Evolutionary conservation across 371 early-diverging fungal genomes (phyloP).

Genomic region (Syncephalastrum racemosum): DNA sequence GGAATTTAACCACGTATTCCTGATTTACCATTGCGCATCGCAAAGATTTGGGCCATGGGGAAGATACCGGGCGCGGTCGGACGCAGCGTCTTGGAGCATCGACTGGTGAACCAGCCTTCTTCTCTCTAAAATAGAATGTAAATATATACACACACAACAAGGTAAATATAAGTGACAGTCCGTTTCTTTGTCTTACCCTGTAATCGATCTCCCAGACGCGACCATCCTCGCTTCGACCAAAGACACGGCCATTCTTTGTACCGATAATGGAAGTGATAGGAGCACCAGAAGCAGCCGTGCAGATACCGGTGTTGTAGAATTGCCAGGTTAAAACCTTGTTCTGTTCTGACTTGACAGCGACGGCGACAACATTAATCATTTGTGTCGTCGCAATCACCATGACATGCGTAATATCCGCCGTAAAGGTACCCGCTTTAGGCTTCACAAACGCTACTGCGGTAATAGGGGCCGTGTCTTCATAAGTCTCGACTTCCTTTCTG

Average conservation of each 20-base stretch:
- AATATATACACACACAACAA: not conserved
- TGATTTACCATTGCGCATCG: too few relatives aligned
- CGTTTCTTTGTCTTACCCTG: conserved; percentile 46
- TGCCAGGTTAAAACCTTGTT: conserved; percentile 33
- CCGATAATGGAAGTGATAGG: conserved; percentile 76
- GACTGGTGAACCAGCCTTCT: conserved; percentile 85
- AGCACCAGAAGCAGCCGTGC: conserved; percentile 74
- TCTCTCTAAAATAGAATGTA: conserved; percentile 33
- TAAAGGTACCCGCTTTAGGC: conserved; percentile 77
- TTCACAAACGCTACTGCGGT: conserved; percentile 77
- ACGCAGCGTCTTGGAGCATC: conserved; percentile 63
- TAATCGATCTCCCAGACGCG: conserved; percentile 89
- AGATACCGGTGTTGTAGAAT: conserved; percentile 71
- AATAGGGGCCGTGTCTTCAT: conserved; percentile 85
- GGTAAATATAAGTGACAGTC: not conserved
- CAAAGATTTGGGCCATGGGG: too few relatives aligned
- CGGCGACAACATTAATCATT: conserved; percentile 80
- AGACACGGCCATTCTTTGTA: conserved; percentile 79
- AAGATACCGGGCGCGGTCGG: conserved; percentile 5
- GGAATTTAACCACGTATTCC: too few relatives aligned
- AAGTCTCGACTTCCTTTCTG: conserved; percentile 61
- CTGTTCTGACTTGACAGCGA: conserved; percentile 39
- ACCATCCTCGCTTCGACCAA: conserved; percentile 86
- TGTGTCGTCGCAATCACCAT: conserved; percentile 83
- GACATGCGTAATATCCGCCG: conserved; percentile 76